Conservation (phyloP, 768 basidiomycete genomes). For the Suillus tomentosus region DNA sequence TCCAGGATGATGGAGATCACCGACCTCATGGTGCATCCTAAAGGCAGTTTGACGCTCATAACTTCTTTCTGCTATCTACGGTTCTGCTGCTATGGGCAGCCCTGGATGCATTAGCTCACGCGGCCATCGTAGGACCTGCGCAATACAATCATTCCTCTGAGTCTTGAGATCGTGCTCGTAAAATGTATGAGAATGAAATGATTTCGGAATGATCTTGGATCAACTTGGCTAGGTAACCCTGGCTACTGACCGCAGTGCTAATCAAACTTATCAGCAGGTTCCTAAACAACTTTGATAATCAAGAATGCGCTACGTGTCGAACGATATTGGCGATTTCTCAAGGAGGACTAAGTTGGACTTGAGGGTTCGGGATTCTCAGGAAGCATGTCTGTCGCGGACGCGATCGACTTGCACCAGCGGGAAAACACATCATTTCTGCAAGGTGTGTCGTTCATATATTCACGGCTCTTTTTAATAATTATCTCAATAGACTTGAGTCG, state of each 20-base stretch:
- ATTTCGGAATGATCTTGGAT: neutral
- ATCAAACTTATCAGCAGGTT: neutral
- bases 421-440: neutral
- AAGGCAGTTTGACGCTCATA: neutral
- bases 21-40: neutral
- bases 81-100: neutral
- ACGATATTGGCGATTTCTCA: neutral
- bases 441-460: neutral
- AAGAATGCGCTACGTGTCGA: neutral
- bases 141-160: neutral
- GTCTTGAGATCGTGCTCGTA: neutral
- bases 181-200: neutral
- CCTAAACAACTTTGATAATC: neutral
- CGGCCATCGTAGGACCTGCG: neutral
- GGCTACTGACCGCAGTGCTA: neutral
- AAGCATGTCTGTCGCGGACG: neutral
- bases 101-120: neutral
- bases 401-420: neutral
- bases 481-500: neutral
- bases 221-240: neutral
- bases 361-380: neutral
- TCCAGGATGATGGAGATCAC: too few species aligned
- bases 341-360: neutral
- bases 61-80: neutral
- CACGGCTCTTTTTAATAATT: neutral